Evolutionary conservation across 768 basidiomycete genomes (phyloP), one percentile per base, ranked within the genome.

Genomic region (Trametes cubensis): DNA sequence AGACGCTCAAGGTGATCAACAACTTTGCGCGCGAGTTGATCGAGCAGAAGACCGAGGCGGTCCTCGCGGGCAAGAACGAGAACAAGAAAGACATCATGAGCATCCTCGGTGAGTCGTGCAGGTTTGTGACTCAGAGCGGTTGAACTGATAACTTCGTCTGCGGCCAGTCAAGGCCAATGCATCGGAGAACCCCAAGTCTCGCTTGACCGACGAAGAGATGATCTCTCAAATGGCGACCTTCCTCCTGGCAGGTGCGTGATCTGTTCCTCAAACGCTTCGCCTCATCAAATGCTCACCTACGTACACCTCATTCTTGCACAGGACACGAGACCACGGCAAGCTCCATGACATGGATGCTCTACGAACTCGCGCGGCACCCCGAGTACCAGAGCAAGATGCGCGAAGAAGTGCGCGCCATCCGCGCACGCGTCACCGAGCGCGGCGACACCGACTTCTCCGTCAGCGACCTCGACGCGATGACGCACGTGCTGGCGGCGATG

Each of bases 61-160:
- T 56, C 5, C 51, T 67, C 13, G 47, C 61, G 0, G 55, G 61
- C 10, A 63, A 67, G 15, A 66, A 66, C 26, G 71, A 71, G 47
- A 69, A 69, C 21, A 72, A 70, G 60, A 73, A 69, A 59, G 76
- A 75, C 55, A 71, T 76, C 21, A 72, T 76, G 67, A 76, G 74
- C 40, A 66, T 77, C 26, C 67, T 77, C 0, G 68, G 74, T 71
- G 46, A 20, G 68, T 47, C n/a, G 13, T n/a, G n/a, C n/a, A n/a
- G n/a, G n/a, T n/a, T n/a, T n/a, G n/a, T n/a, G n/a, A n/a, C 10
- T 58, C 28, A n/a, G 3, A 26, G 10, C 18, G 47, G 28, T 10
- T 17, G 13, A 6, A 17, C 14, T 30, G 6, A 48, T 55, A 30
- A 42, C 52, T 18, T 11, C 26, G 47, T n/a, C 6, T 34, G 6